A percentile compares a stretch with the other conserved stretches of the same genome.
Evolutionary conservation across 1,284 basidiomycete species (phyloP).

Genomic region (Pseudozyma sp.): DNA sequence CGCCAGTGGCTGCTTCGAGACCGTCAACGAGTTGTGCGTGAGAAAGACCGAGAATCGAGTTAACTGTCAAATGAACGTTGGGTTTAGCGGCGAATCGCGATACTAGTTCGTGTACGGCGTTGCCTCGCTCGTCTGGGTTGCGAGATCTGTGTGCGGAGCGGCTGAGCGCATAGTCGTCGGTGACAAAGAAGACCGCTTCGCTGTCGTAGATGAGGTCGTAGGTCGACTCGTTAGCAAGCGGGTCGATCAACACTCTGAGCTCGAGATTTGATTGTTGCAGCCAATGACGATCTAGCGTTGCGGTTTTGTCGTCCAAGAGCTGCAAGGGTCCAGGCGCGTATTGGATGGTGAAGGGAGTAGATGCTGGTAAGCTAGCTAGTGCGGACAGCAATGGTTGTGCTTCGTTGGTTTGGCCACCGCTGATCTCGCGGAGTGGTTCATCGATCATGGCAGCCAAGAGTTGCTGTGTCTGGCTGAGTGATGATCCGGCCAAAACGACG

Average conservation of each 20-base stretch:
- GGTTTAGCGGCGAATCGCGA: constrained; percentile 52
- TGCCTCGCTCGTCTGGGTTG: constrained; percentile 8
- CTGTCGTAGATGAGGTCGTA: constrained; percentile 46
- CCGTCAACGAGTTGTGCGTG: constrained; percentile 12
- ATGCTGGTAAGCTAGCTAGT: neutral
- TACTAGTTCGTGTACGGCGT: constrained; percentile 28
- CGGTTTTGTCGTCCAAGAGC: neutral
- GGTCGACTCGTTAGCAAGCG: constrained; percentile 8
- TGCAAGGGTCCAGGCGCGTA: constrained; percentile 25
- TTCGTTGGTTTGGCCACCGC: constrained; percentile 8
- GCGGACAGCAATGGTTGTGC: constrained; percentile 12
- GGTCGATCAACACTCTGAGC: constrained; percentile 41
- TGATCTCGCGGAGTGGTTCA: constrained; percentile 51
- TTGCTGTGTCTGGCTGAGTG: constrained; percentile 33
- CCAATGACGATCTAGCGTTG: constrained; percentile 46
- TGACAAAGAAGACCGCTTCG: constrained; percentile 48
- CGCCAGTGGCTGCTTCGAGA: constrained; percentile 29
- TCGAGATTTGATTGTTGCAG: constrained; percentile 40
- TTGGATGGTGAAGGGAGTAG: constrained; percentile 28
- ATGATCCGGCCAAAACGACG: constrained; percentile 32
- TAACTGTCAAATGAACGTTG: constrained; percentile 41
- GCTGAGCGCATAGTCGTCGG: constrained; percentile 44
- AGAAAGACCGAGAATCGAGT: constrained; percentile 25
- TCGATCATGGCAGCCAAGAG: constrained; percentile 39
- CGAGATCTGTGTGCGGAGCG: constrained; percentile 21